These are phyloP conservation scores for Russula abietina DNA, from an alignment of 768 basidiomycete genomes.

Conservation along the genomic window DNA sequence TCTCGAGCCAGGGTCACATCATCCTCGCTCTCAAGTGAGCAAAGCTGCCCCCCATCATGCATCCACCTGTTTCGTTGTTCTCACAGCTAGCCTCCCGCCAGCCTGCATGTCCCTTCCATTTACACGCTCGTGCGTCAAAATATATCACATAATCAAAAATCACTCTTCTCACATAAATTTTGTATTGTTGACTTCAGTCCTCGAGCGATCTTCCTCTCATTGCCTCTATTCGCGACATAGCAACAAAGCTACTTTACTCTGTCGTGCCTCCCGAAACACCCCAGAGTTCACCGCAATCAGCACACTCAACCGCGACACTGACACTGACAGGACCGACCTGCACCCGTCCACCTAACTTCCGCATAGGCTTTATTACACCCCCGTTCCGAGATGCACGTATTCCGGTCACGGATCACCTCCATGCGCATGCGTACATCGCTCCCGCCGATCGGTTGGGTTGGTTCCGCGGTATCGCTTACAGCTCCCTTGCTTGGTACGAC, in stretches of 20 bases:
- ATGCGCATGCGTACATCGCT: slow-evolving; percentile 66
- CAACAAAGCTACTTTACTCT: slow-evolving; percentile 48
- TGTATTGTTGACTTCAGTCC: slow-evolving; percentile 41
- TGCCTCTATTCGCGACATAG: slow-evolving; percentile 53
- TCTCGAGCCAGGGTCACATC: slow-evolving; percentile 68
- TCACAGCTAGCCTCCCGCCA: slow-evolving; percentile 35
- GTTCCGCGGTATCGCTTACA: slow-evolving; percentile 65
- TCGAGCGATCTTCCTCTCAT: slow-evolving; percentile 71
- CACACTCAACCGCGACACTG: slow-evolving; percentile 12
- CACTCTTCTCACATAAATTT: not conserved
- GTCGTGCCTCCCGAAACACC: slow-evolving; percentile 31
- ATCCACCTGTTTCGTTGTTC: slow-evolving; percentile 7
- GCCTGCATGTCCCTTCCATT: slow-evolving; percentile 73
- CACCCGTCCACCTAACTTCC: slow-evolving; percentile 37
- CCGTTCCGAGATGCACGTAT: slow-evolving; percentile 74
- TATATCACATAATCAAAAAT: slow-evolving; percentile 4
- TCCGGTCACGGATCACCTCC: slow-evolving; percentile 73
- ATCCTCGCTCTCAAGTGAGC: slow-evolving; percentile 72
- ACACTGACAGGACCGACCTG: slow-evolving; percentile 24
- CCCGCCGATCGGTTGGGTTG: slow-evolving; percentile 64
- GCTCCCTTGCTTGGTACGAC: slow-evolving; percentile 65
- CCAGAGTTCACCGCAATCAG: slow-evolving; percentile 17
- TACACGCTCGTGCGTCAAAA: slow-evolving; percentile 55
- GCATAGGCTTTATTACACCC: slow-evolving; percentile 72
- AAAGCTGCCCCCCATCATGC: slow-evolving; percentile 28